phyloP scores from a whole-genome alignment of 768 basidiomycete species.

The Phanerochaete sordida region DNA sequence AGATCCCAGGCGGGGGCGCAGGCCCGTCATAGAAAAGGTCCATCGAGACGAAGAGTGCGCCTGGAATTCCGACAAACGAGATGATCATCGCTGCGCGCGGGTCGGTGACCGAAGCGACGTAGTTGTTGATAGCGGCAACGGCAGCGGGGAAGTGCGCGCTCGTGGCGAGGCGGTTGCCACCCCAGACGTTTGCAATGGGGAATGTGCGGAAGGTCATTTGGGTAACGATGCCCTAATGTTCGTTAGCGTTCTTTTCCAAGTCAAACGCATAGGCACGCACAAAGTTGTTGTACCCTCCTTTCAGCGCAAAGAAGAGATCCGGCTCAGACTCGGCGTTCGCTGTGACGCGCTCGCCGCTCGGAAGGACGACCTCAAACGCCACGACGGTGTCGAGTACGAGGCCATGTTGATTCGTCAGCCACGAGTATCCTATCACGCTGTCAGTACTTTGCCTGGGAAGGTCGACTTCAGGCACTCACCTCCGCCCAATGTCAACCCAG shows the following conservation, averaged over 20 bases:
- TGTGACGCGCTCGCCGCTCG: conserved; percentile 39
- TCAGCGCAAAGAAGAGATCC: conserved; percentile 41
- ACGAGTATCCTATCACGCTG: conserved; percentile 49
- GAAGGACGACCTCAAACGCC: conserved; percentile 54
- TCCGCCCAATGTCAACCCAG: conserved; percentile 44
- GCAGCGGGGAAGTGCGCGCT: conserved; percentile 17
- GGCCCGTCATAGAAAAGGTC: background rate
- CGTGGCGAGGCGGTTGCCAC: conserved; percentile 39
- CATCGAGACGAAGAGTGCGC: background rate
- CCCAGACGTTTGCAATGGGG: conserved; percentile 59
- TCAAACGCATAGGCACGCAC: conserved; percentile 18
- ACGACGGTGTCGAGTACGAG: conserved; percentile 50
- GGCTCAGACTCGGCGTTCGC: conserved; percentile 27
- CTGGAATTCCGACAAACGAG: conserved; percentile 31
- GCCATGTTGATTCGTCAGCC: conserved; percentile 58
- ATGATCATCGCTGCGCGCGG: conserved; percentile 49
- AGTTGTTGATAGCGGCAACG: conserved; percentile 36
- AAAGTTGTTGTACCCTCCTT: conserved; percentile 68
- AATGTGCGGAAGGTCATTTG: conserved; percentile 49
- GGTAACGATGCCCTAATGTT: conserved; percentile 51
- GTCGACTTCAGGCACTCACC: conserved; percentile 27
- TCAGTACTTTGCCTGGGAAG: background rate
- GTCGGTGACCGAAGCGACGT: conserved; percentile 38
- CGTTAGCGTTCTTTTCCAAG: background rate
- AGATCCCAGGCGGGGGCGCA: background rate